Base-by-base conservation (phyloP, 371 early-diverging fungal species). In the Ordospora colligata region DNA sequence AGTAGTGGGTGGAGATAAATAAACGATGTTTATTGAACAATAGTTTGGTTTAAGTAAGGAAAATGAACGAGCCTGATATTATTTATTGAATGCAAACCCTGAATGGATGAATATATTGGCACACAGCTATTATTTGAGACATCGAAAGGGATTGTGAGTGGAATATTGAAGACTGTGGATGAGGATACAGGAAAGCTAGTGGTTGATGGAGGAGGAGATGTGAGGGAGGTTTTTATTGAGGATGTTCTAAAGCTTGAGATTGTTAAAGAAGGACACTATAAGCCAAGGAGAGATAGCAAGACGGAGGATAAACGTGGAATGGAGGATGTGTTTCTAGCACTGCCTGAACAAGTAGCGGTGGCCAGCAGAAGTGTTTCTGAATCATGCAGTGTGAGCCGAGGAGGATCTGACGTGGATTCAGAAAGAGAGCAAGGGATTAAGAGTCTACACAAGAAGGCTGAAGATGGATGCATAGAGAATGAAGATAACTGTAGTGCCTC, bases 51-150 rank as follows among this genome's bases (percentile, higher is more conserved):
- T 32, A 32, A 32, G 32, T 32, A 32, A 32, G 32, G 2, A 32
- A 5, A 5, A 32, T 32, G 32, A 2, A 32, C 5, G 32, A 32
- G 32, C 32, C 32, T 32, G 32, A 32, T 32, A 32, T 32, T 32
- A 32, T 32, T 32, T 32, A 32, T 32, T 32, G 2, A 5, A 32
- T 32, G 32, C 1, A 58, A 58, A 25, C 58, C 53, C 58, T 58
- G 40, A 58, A 53, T 58, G 58, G 58, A 58, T 14, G 58, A 58
- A n/a, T 58, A 58, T 17, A 37, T 58, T 58, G 58, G 58, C 6
- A 58, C 37, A 58, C 27, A 40, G 12, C 6, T 58, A 17, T 37
- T 58, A 19, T 58, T 58, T 25, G 58, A 58, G 58, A 58, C 58
- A 14, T 58, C 58, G 12, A 58, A 58, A 14, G 58, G 58, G 40